Conservation (phyloP, 805 yeast genomes). For the Sugiyamaella smithiae region DNA sequence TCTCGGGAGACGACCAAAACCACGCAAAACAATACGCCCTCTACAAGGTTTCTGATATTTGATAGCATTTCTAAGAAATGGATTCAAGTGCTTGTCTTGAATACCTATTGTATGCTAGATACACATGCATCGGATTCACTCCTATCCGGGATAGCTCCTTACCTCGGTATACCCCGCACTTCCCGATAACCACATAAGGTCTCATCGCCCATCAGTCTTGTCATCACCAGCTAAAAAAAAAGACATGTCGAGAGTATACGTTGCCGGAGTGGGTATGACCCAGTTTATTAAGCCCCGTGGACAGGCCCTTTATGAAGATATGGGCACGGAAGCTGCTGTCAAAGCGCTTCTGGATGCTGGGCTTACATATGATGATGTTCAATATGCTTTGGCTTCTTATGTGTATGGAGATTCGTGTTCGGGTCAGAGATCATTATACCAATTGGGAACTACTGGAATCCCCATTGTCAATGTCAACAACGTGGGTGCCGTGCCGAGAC, state of each 20-base stretch:
- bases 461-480: conserved; percentile 29
- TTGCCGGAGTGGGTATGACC: conserved; percentile 31
- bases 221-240: too few species aligned
- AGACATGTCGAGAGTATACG: conserved; percentile 18
- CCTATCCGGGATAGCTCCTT: too few species aligned
- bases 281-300: conserved; percentile 28
- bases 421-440: conserved; percentile 27
- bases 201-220: too few species aligned
- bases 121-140: too few species aligned
- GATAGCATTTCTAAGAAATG: too few species aligned
- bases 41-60: too few species aligned
- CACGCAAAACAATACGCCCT: too few species aligned
- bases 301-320: conserved; percentile 24
- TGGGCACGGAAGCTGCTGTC: conserved; percentile 28
- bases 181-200: too few species aligned
- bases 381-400: conserved; percentile 24
- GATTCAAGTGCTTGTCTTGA: too few species aligned
- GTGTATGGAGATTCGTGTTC: conserved; percentile 28
- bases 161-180: too few species aligned
- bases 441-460: conserved; percentile 29
- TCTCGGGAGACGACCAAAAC: too few species aligned
- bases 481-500: neutral
- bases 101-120: too few species aligned
- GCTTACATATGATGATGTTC: conserved; percentile 26
- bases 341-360: conserved; percentile 29